Base-by-base conservation (phyloP, 2,329 filamentous ascomycete species). In the Xylaria hypoxylon region DNA sequence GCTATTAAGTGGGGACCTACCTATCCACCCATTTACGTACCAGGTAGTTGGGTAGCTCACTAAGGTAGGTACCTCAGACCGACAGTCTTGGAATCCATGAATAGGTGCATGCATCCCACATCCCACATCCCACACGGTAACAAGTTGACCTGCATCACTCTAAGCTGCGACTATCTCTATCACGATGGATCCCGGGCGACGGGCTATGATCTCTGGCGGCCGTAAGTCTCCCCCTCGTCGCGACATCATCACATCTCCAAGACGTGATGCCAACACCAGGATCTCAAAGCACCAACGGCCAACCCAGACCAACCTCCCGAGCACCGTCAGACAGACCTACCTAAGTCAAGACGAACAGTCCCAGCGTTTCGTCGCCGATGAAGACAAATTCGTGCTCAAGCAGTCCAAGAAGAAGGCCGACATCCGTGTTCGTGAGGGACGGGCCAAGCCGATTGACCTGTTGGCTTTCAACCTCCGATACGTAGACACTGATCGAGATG, bases 361-460 rank as follows among this genome's bases (percentile, higher is more conserved):
- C 71, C 85, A 89, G 28, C 87, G 91, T 76, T 99, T 96, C 85
- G 92, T 98, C 22, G 92, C 95, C 59, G 92, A 97, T 74, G 96
- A 99, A 79, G 96, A 99, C 82, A 90, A 91, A 70, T 99, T 99
- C 76, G 96, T 98, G 63, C 83, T 99, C 75, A 94, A 94, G 80
- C 96, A 99, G 81, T 92, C 95, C 52, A 99, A 98, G 85, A 98
- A 96, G 84, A 98, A 97, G 83, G 95, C 96, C 47, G 92, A 94
- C 71, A 96, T 99, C 72, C 91, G 96, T 45, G 94, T 98, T 51
- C 92, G 94, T 73, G 94, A 96, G 79, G 92, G 92, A 11, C 89
- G 96, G 72, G 94, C 95, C 62, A 94, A 93, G 76, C 92, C 95
- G 10, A 95, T 98, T 75, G 96, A 99, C 81, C 94, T 92, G 85